phyloP scores from a whole-genome alignment of 2,329 filamentous ascomycete genomes.

The Nakataea oryzae region DNA sequence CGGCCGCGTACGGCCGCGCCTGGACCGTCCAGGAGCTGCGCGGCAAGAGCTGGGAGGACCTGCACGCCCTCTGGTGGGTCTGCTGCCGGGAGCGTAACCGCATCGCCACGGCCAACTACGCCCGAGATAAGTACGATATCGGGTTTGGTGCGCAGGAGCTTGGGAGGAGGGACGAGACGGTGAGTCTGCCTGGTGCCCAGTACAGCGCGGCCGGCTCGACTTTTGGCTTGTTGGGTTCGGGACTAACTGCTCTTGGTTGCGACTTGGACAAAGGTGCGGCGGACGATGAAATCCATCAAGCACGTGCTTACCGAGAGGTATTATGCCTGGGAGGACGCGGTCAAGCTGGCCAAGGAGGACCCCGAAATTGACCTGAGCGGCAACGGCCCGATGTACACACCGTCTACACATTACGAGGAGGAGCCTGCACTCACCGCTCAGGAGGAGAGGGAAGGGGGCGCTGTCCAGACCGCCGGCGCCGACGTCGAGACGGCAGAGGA shows the following conservation, averaged over 20 bases:
- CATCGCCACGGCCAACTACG: slow-evolving; percentile 64
- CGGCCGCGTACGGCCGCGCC: slow-evolving; percentile 61
- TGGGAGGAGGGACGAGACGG: slow-evolving; percentile 50
- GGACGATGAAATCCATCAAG: slow-evolving; percentile 75
- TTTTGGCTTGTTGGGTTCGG: not conserved
- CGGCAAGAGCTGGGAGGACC: slow-evolving; percentile 84
- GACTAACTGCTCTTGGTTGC: slow-evolving; percentile 6
- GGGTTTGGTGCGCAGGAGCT: slow-evolving; percentile 66
- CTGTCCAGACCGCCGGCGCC: not conserved
- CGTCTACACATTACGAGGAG: slow-evolving; percentile 25
- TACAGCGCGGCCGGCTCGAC: not conserved
- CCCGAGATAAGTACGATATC: slow-evolving; percentile 56
- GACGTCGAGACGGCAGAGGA: not conserved
- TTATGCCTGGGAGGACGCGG: slow-evolving; percentile 77
- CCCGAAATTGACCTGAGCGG: slow-evolving; percentile 53
- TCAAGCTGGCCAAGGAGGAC: slow-evolving; percentile 53
- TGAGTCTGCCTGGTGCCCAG: slow-evolving; percentile 31
- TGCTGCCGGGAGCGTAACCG: slow-evolving; percentile 87
- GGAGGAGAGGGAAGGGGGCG: slow-evolving; percentile 18
- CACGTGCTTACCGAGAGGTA: slow-evolving; percentile 78
- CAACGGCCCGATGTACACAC: slow-evolving; percentile 37
- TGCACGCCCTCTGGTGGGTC: slow-evolving; percentile 90
- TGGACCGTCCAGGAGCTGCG: slow-evolving; percentile 84
- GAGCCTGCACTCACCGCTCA: slow-evolving; percentile 10
- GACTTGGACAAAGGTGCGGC: slow-evolving; percentile 46